Percentiles rank a stretch among this genome's conserved stretches.
phyloP scores from a whole-genome alignment of 2,329 filamentous ascomycete genomes.

The Pyrenophora tritici-repentis region DNA sequence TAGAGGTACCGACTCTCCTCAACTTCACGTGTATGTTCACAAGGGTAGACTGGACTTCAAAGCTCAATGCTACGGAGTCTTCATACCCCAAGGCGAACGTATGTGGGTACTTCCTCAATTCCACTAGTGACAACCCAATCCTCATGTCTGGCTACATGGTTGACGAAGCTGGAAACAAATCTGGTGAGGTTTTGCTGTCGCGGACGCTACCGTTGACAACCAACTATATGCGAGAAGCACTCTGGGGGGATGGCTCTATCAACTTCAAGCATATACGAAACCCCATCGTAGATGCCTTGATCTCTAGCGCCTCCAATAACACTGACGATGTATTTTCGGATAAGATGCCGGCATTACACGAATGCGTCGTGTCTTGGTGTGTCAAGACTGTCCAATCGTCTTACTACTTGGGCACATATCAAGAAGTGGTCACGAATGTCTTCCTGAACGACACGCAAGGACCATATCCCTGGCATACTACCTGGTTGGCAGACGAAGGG shows the following conservation, averaged over 20 bases:
- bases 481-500: background rate
- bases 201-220: constrained; percentile 18
- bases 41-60: too few species aligned
- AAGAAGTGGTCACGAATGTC: constrained; percentile 15
- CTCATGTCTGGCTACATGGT: constrained; percentile 29
- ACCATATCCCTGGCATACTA: constrained; percentile 18
- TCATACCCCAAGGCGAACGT: constrained; percentile 22
- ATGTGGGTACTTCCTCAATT: constrained; percentile 38
- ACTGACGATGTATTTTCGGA: constrained; percentile 11
- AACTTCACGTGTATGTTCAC: constrained; percentile 14
- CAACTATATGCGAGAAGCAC: background rate
- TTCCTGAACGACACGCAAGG: constrained; percentile 13
- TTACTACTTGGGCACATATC: constrained; percentile 23
- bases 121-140: constrained; percentile 7
- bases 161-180: background rate
- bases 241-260: constrained; percentile 21
- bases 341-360: constrained; percentile 15
- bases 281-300: constrained; percentile 22
- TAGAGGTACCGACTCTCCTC: constrained; percentile 14
- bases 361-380: constrained; percentile 36
- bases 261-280: constrained; percentile 27
- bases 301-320: constrained; percentile 8
- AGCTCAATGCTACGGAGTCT: background rate
- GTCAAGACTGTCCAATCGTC: constrained; percentile 33
- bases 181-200: constrained; percentile 18